Evolutionary conservation across 2,329 filamentous ascomycete species (phyloP), one percentile per base, ranked within the genome.

Genomic region (Cladosporium cucumerinum): DNA sequence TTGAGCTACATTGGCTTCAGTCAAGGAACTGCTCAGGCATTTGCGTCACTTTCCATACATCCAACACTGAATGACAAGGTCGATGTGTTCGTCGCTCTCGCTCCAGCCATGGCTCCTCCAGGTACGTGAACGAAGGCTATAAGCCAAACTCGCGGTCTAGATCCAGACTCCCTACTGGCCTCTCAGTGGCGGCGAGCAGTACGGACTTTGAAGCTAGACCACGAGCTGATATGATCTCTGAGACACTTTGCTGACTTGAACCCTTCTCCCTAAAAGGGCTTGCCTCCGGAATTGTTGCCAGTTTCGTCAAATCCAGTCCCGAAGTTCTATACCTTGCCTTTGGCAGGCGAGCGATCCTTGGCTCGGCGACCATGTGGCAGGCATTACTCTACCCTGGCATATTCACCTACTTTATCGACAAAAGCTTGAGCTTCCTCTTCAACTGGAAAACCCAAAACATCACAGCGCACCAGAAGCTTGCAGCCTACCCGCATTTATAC

Each of bases 1-100:
- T 80, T 99, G 28, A 97, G 93, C 0, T 99, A 99, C 75, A 90
- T 99, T 75, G 95, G 95, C 25, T 99, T 99, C 79, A 97, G 93
- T 0, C 95, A 99, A 77, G 95, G 95, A 46, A 97, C 95, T 0
- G 94, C 95, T 0, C 95, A 99, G 78, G 94, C 95, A 1, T 99
- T 99, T 78, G 95, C 95, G 8, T 90, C 92, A 0, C 82, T 99
- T 16, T 92, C 93, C 1, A 94, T 98, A 58, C 93, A 98, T 74
- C 95, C 95, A 0, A 89, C 88, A 65, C 84, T 99, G 69, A 99
- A 99, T 74, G 87, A 91, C 66, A 93, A 97, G 77, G 88, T 98
- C 71, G 93, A 98, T 75, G 91, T 98, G 26, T 98, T 99, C 74
- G 95, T 99, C 74, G 95, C 92, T 1, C 86, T 99, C 7, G 95